Evolutionary conservation across 179 eudicot genomes (phyloP).

Genomic region (Gypsophila paniculata): DNA sequence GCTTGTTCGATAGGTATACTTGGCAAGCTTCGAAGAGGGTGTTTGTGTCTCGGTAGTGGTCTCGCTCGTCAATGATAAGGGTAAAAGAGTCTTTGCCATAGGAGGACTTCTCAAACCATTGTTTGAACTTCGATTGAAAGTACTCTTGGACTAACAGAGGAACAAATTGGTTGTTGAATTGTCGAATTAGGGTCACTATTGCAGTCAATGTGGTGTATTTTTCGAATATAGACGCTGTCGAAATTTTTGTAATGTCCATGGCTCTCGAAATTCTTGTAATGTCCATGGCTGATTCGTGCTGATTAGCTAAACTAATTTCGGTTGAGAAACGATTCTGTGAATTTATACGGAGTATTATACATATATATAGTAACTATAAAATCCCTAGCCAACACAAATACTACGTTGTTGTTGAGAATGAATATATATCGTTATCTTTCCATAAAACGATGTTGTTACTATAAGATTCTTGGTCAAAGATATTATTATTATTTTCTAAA

Average conservation of each 20-base stretch:
- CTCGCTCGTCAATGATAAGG: slow-evolving; percentile 29
- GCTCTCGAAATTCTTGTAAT: slow-evolving; percentile 20
- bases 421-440: background rate
- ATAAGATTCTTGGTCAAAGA: too few species aligned
- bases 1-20: slow-evolving; percentile 30
- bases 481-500: too few species aligned
- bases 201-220: slow-evolving; percentile 40
- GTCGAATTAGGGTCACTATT: slow-evolving; percentile 25
- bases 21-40: slow-evolving; percentile 34
- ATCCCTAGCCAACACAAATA: background rate
- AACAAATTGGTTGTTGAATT: slow-evolving; percentile 32
- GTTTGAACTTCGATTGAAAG: slow-evolving; percentile 6
- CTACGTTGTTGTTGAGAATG: background rate
- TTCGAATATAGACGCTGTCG: slow-evolving; percentile 30
- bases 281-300: background rate
- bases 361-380: background rate
- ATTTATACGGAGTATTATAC: background rate
- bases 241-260: slow-evolving; percentile 5
- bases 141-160: slow-evolving; percentile 30
- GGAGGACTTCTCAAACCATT: background rate
- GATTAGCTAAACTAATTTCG: background rate
- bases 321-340: background rate
- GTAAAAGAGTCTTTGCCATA: slow-evolving; percentile 18
- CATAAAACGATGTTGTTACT: background rate
- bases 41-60: slow-evolving; percentile 12